phyloP scores from a whole-genome alignment of 345 rosid species.

The Syzygium oleosum region DNA sequence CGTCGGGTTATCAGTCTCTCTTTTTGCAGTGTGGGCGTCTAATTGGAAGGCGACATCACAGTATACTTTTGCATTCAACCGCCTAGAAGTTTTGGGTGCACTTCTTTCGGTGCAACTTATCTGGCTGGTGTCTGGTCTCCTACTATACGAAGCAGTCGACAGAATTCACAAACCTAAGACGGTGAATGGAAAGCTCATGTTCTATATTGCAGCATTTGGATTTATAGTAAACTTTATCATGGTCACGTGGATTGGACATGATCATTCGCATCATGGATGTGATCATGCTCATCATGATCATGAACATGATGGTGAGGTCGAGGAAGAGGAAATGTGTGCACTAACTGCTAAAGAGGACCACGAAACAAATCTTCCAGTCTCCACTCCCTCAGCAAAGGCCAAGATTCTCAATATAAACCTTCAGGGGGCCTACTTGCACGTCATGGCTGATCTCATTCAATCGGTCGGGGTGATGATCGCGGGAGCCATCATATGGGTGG shows the following conservation, averaged over 20 bases:
- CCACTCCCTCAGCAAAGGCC: conserved; percentile 12
- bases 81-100: conserved; percentile 76
- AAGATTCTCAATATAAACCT: conserved; percentile 56
- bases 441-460: conserved; percentile 68
- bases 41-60: conserved; percentile 65
- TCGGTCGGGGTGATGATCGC: conserved; percentile 77
- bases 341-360: conserved; percentile 20
- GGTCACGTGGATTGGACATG: conserved; percentile 74
- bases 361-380: conserved; percentile 11
- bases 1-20: conserved; percentile 59
- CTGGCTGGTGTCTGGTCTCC: conserved; percentile 65
- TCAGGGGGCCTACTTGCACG: conserved; percentile 79
- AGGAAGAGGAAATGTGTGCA: conserved; percentile 7
- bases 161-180: conserved; percentile 38
- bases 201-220: conserved; percentile 66
- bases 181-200: conserved; percentile 67
- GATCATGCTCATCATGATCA: conserved; percentile 17
- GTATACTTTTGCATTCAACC: conserved; percentile 61
- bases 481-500: conserved; percentile 58
- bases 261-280: conserved; percentile 26
- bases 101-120: conserved; percentile 73
- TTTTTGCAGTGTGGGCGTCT: conserved; percentile 69
- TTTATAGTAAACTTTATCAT: conserved; percentile 56
- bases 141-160: conserved; percentile 52
- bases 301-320: conserved; percentile 5